Evolutionary conservation across 106 monocot species (phyloP).

Genomic region (Posidonia australis): DNA sequence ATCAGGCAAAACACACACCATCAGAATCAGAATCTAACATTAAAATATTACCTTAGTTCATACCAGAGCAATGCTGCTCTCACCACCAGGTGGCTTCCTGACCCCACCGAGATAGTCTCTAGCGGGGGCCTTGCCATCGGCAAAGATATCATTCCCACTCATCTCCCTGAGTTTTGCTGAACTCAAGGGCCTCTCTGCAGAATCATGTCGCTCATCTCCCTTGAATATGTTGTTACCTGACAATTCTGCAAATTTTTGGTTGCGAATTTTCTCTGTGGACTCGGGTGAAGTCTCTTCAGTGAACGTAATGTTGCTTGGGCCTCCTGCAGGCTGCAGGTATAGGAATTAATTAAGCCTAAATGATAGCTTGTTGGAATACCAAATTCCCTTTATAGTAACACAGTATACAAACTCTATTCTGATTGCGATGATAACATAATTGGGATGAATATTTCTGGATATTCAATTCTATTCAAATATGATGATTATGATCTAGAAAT

Average conservation of each 20-base stretch:
- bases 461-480: too few species aligned
- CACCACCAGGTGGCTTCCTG: slow-evolving; percentile 35
- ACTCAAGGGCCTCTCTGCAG: slow-evolving; percentile 4
- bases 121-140: slow-evolving; percentile 41
- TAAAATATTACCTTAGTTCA: not conserved
- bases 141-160: slow-evolving; percentile 28
- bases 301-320: slow-evolving; percentile 33
- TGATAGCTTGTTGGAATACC: too few species aligned
- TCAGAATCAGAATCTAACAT: not conserved
- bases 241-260: slow-evolving; percentile 63
- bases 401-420: too few species aligned
- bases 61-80: slow-evolving; percentile 2
- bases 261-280: slow-evolving; percentile 58
- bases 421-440: too few species aligned
- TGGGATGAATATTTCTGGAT: too few species aligned
- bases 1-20: too few species aligned
- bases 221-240: slow-evolving; percentile 78
- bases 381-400: too few species aligned
- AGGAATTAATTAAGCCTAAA: not conserved
- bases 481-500: too few species aligned
- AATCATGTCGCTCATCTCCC: slow-evolving; percentile 9
- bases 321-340: slow-evolving; percentile 34
- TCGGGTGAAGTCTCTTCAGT: slow-evolving; percentile 34
- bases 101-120: slow-evolving; percentile 49
- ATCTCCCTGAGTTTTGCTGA: slow-evolving; percentile 3